These are phyloP conservation scores for Cordia subcordata DNA, from an alignment of 257 asterid species.

Conservation along the genomic window DNA sequence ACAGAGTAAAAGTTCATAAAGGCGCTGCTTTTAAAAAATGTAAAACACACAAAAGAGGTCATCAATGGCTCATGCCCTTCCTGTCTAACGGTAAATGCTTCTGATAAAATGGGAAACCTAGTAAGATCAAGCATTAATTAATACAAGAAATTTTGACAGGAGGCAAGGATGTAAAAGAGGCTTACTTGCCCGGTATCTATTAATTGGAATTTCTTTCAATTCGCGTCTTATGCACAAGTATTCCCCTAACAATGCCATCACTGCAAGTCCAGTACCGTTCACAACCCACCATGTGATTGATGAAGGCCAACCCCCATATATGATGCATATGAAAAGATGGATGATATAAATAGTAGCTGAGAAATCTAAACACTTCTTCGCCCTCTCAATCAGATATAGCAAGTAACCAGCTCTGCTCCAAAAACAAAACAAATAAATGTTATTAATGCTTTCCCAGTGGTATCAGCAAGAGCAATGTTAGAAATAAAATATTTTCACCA, in stretches of 20 bases:
- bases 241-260: constrained; percentile 82
- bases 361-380: constrained; percentile 90
- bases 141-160: constrained; percentile 1
- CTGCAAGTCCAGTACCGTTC: constrained; percentile 66
- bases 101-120: too few species aligned
- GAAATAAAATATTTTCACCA: too few species aligned
- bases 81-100: too few species aligned
- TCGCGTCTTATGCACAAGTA: constrained; percentile 74
- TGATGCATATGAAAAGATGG: constrained; percentile 68
- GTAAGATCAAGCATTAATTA: too few species aligned
- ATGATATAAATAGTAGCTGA: constrained; percentile 72
- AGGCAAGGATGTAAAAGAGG: constrained; percentile 8
- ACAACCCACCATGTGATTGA: constrained; percentile 94
- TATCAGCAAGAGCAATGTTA: too few species aligned
- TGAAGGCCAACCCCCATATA: constrained; percentile 93
- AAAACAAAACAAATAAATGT: neutral
- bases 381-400: constrained; percentile 79
- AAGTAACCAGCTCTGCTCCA: constrained; percentile 70
- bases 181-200: constrained; percentile 68
- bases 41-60: too few species aligned
- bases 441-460: too few species aligned
- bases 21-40: too few species aligned
- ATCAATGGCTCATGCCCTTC: too few species aligned
- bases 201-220: constrained; percentile 65
- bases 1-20: too few species aligned